Base-by-base conservation (phyloP, 805 yeast genomes). In the Candida insectalens region DNA sequence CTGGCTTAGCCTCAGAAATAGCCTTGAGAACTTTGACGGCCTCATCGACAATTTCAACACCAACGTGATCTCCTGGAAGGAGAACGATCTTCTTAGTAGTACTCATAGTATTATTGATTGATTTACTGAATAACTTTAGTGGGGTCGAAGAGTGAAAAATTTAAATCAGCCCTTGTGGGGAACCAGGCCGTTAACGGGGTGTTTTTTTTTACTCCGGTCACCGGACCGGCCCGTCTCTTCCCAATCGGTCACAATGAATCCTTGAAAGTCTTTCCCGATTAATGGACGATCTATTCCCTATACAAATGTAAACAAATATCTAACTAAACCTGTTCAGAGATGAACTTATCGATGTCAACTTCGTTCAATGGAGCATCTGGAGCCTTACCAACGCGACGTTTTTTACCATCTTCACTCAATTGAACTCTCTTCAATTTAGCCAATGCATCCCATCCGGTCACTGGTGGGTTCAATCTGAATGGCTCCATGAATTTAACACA, bases 31-130 rank as follows among this genome's bases (percentile, higher is more conserved):
- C 96, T 58, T 89, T 89, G 50, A 88, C 76, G 32, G 98, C 96
- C 66, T 88, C 96, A 18, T 65, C 77, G 36, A 83, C 74, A 44
- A 88, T 74, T 60, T 92, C 98, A 32, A 82, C 74, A 48, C 98
- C 98, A 41, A 83, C 95, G 55, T 92, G 97, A 65, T 92, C 98
- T 50, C 98, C 98, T 38, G 96, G 95, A 25, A 89, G 69, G 35
- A 89, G 72, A 25, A 92, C 94, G 48, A 89, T 77, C 36, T 71
- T 84, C 58, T 85, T 87, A 19, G 44, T 37, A 17, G 44, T 25
- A 37, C 44, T 21, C 51, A 47, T 47, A 23, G 18, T 39, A 23
- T 16, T 21, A 13, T 30, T 10, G 13, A n/a, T 19, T 21, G 23
- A n/a, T n/a, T n/a, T n/a, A n/a, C n/a, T n/a, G n/a, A n/a, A n/a